phyloP scores from a whole-genome alignment of 2,329 filamentous ascomycete genomes.

The Aspergillus pseudotamarii region DNA sequence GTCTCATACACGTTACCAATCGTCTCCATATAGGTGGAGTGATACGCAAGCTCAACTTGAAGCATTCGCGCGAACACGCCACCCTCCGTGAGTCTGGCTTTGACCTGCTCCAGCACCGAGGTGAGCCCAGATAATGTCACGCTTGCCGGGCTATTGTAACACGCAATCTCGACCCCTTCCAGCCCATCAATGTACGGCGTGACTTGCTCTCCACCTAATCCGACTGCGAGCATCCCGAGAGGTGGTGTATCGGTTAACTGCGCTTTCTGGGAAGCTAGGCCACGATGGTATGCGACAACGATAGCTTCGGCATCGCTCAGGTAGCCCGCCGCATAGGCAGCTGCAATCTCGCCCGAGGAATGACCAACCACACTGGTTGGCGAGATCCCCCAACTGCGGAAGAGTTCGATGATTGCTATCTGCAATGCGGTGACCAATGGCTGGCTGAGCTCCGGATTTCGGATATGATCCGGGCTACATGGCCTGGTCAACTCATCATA shows the following conservation, averaged over 20 bases:
- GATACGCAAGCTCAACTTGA: slow-evolving; percentile 25
- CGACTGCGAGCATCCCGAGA: slow-evolving; percentile 22
- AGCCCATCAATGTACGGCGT: slow-evolving; percentile 5
- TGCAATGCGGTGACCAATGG: slow-evolving; percentile 25
- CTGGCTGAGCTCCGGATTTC: slow-evolving; percentile 12
- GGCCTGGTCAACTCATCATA: slow-evolving; percentile 12
- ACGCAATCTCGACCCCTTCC: slow-evolving; percentile 17
- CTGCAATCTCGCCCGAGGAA: slow-evolving; percentile 54
- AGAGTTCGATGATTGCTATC: slow-evolving; percentile 17
- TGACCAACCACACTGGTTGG: slow-evolving; percentile 46
- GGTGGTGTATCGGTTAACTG: neutral
- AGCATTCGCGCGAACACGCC: slow-evolving; percentile 13
- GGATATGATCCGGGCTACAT: neutral
- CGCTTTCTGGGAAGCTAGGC: slow-evolving; percentile 16
- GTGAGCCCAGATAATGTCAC: slow-evolving; percentile 21
- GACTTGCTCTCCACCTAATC: slow-evolving; percentile 12
- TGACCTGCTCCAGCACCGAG: slow-evolving; percentile 5
- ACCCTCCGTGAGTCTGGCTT: slow-evolving; percentile 8
- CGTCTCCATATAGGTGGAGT: slow-evolving; percentile 10
- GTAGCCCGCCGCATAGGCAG: slow-evolving; percentile 51
- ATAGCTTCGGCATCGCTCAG: slow-evolving; percentile 46
- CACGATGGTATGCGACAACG: slow-evolving; percentile 48
- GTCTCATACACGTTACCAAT: slow-evolving; percentile 4
- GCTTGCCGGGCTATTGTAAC: slow-evolving; percentile 21
- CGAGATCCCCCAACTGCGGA: slow-evolving; percentile 10